Evolutionary conservation across 805 yeast species (phyloP), one percentile per base, ranked within the genome.

Genomic region (Monosporozyma siamensis): DNA sequence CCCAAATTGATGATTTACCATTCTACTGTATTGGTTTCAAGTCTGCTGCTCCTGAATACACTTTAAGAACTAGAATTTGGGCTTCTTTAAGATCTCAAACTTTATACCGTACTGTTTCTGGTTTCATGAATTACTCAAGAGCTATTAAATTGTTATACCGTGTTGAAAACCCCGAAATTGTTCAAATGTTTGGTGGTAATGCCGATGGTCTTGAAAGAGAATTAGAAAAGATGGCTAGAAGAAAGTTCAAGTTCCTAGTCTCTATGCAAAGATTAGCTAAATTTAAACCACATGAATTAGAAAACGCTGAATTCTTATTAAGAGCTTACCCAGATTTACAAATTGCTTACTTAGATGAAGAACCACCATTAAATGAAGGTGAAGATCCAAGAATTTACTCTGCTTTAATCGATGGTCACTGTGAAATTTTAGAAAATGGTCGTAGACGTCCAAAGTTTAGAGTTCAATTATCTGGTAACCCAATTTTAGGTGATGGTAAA

Each of bases 111-210:
- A 92, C 98, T 38, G 90, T 90, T 41, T 85, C 96, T 43, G 98
- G 98, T 59, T 92, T 90, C 71, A 90, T 90, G 98, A 92, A 90
- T 70, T 90, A 90, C 64, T 83, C 96, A 24, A 82, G 96, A 66
- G 97, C 98, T 24, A 87, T 90, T 59, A 92, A 89, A 66, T 70
- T 90, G 56, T 72, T 90, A 46, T 88, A 87, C 71, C 82, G 95
- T 69, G 95, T 92, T 56, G 97, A 92, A 66, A 85, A 86, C 65
- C 95, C 95, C 36, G 95, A 85, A 64, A 80, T 87, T 63, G 95
- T 89, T 48, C 97, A 92, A 72, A 87, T 89, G 88, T 90, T 89
- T 63, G 97, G 97, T 55, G 97, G 97, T 55, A 94, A 90, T 64
- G 95, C 97, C 46, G 97, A 90, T 69, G 94, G 95, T 56, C 75